phyloP scores from a whole-genome alignment of 495 filamentous ascomycete genomes.

The Penicillium malachiteum region DNA sequence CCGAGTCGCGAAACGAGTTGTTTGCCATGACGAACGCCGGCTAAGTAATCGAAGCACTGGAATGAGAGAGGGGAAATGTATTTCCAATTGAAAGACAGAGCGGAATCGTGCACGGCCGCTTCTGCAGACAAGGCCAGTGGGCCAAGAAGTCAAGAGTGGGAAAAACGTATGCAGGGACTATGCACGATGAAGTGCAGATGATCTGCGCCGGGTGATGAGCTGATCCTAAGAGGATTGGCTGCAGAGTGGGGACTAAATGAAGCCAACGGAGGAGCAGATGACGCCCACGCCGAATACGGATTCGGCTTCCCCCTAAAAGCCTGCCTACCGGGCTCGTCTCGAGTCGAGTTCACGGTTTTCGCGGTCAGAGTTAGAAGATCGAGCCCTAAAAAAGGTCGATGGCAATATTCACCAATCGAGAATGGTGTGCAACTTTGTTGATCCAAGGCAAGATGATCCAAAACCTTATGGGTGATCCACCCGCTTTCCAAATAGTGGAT shows the following conservation, averaged over 20 bases:
- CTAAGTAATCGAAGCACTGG: neutral
- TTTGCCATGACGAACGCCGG: constrained; percentile 67
- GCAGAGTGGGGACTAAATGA: constrained; percentile 30
- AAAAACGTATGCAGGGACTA: constrained; percentile 45
- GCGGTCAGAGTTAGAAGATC: neutral
- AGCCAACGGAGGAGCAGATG: constrained; percentile 38
- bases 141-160: constrained; percentile 20
- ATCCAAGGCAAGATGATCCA: constrained; percentile 15
- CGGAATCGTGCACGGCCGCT: constrained; percentile 18
- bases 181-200: constrained; percentile 57
- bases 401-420: neutral
- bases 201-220: constrained; percentile 43
- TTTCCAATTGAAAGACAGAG: constrained; percentile 18
- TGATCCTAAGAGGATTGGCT: constrained; percentile 23
- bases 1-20: constrained; percentile 83
- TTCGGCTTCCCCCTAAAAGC: constrained; percentile 29
- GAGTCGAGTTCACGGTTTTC: neutral
- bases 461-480: constrained; percentile 20
- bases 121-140: constrained; percentile 28
- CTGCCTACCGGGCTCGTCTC: constrained; percentile 23
- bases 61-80: constrained; percentile 2
- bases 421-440: neutral
- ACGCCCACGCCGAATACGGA: constrained; percentile 31
- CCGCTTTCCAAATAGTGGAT: constrained; percentile 7
- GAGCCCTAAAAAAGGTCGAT: constrained; percentile 11